Base-by-base conservation (phyloP, 1,284 basidiomycete genomes). In the Paramarasmius palmivorus region DNA sequence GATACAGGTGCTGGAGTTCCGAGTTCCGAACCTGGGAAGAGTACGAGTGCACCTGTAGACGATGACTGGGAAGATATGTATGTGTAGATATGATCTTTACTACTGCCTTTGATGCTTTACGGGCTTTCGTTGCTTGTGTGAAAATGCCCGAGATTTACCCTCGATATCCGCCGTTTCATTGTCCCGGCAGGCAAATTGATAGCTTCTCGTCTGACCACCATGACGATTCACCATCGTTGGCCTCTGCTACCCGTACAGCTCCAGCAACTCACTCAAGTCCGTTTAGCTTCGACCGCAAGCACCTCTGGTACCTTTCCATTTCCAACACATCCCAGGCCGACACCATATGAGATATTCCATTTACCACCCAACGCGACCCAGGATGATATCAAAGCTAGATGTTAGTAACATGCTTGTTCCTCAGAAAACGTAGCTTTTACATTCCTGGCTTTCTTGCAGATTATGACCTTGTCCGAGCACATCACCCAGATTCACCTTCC, bases 331-430 rank as follows among this genome's bases (percentile, higher is more conserved):
- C 50, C 67, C 0, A 69, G 70, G 45, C 77, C 79, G 9, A 73
- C 77, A 4, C 77, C 80, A 0, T 67, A 79, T 61, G 74, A 82
- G 61, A 80, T 82, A 52, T 82, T 82, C 58, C 79, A 81, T 56
- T 71, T 82, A n/a, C 65, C 74, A 5, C 60, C 57, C 15, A 65
- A 67, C 20, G 77, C 79, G 19, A 71, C 69, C 8, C 76, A 77
- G 57, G 56, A 62, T 23, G 72, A 79, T 23, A 74, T 82, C 56
- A 82, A 82, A 61, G 50, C 71, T n/a, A 68, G 80, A 60, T 82
- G 80, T 82, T 56, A 64, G 77, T 65, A 52, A 23, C 20, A 41
- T 4, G 20, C 40, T 34, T 22, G 22, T 17, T 42, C 23, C 15
- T 23, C 37, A 14, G 46, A 38, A 53, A 29, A 23, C 46, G 40